Conservation (phyloP, 2,329 filamentous ascomycete species). For the Nemania sp. region DNA sequence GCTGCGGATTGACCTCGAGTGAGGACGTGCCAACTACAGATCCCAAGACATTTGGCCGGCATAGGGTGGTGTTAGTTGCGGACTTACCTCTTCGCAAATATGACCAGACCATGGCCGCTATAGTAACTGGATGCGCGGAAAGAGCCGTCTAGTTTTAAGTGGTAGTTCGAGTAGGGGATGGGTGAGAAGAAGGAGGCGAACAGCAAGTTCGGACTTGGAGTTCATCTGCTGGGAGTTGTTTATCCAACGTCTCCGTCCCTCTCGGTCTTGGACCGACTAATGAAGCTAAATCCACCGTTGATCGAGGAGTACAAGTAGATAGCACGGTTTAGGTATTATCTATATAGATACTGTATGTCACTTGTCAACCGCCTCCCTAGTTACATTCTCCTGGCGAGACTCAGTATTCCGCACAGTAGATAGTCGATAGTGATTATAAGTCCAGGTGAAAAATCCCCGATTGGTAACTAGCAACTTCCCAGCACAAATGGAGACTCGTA, state of each 20-base stretch:
- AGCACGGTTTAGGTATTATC: background rate
- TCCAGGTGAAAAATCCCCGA: constrained; percentile 14
- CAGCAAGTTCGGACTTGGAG: background rate
- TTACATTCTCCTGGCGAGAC: background rate
- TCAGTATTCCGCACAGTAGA: constrained; percentile 3
- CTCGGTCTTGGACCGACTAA: background rate
- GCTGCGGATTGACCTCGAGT: background rate
- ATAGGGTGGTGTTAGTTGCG: background rate
- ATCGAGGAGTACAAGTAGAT: constrained; percentile 10
- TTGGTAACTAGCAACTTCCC: constrained; percentile 11
- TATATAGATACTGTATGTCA: background rate
- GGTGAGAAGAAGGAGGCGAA: constrained; percentile 11
- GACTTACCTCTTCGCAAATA: background rate
- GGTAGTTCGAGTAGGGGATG: constrained; percentile 2
- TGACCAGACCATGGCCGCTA: background rate
- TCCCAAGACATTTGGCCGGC: background rate
- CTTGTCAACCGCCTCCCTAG: background rate
- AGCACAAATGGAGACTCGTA: constrained; percentile 9
- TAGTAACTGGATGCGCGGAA: background rate
- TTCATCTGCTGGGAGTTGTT: constrained; percentile 6
- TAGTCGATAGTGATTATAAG: background rate
- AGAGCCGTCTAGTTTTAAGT: constrained; percentile 7
- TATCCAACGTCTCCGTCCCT: background rate
- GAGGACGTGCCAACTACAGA: constrained; percentile 3
- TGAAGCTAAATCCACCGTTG: background rate